A percentile compares a stretch with the other conserved stretches of the same genome.
These are phyloP conservation scores for Fusarium tricinctum DNA, from an alignment of 2,329 filamentous ascomycete species.

Conservation along the genomic window DNA sequence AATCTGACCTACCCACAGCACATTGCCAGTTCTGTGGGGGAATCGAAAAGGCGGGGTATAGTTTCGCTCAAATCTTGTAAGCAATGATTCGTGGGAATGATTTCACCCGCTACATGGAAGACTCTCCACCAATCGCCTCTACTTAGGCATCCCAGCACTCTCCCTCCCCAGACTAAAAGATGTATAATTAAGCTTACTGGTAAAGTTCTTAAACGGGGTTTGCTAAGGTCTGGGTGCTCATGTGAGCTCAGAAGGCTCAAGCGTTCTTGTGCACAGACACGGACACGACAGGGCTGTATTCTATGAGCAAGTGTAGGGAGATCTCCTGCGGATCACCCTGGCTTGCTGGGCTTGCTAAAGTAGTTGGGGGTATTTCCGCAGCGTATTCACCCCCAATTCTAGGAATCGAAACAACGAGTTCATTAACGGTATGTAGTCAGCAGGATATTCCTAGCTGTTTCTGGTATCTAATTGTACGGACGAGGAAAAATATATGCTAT, in stretches of 20 bases:
- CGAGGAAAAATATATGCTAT: too few species aligned
- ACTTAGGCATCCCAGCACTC: fast-evolving
- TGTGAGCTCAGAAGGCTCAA: not conserved
- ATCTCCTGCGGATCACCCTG: too few species aligned
- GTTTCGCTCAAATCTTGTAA: fast-evolving
- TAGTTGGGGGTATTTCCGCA: too few species aligned
- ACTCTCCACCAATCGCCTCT: not conserved
- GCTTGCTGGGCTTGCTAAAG: too few species aligned
- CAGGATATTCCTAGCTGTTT: too few species aligned
- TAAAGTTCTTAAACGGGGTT: not conserved
- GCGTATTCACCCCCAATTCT: too few species aligned
- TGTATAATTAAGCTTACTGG: slow-evolving; percentile 2
- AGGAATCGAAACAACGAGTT: too few species aligned
- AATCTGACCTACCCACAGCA: not conserved
- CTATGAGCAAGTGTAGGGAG: too few species aligned
- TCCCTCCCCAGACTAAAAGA: not conserved
- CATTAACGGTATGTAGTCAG: too few species aligned
- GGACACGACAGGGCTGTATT: too few species aligned
- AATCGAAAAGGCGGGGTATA: slow-evolving; percentile 15
- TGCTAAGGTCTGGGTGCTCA: not conserved
- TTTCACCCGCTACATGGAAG: fast-evolving
- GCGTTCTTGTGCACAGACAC: too few species aligned
- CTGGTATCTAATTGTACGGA: too few species aligned
- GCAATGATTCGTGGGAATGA: slow-evolving; percentile 6
- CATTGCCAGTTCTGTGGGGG: slow-evolving; percentile 13